Evolutionary conservation across 2,329 filamentous ascomycete species (phyloP).

Genomic region (Penicillium hesseltinei): DNA sequence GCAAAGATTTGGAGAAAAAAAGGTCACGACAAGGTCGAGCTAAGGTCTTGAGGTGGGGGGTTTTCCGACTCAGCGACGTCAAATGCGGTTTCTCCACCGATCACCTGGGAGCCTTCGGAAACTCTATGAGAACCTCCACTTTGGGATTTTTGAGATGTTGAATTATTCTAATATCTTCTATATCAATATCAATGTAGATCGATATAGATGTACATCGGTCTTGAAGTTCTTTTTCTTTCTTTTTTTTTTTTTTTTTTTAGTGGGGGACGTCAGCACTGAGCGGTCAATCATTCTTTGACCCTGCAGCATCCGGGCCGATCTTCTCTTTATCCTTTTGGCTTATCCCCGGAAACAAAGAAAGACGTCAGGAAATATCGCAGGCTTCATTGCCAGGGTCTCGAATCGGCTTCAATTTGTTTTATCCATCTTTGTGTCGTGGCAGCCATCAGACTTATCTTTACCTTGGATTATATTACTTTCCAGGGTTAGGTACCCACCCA

Average conservation of each 20-base stretch:
- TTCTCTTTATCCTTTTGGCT: neutral
- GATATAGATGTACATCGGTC: neutral
- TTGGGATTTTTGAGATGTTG: conserved; percentile 2
- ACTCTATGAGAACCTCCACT: conserved; percentile 22
- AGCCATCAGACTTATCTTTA: neutral
- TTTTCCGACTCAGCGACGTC: conserved; percentile 33
- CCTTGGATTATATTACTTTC: neutral
- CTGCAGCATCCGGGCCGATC: conserved; percentile 6
- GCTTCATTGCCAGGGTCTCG: neutral
- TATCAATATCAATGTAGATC: neutral
- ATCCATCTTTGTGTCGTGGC: neutral
- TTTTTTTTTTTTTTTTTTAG: neutral
- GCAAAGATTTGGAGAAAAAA: conserved; percentile 6
- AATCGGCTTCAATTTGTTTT: neutral
- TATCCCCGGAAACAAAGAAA: conserved; percentile 6
- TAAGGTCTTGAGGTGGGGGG: conserved; percentile 26
- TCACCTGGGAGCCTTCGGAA: conserved; percentile 29
- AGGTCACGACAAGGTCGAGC: conserved; percentile 12
- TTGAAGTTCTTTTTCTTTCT: neutral
- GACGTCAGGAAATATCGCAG: neutral
- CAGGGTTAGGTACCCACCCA: neutral
- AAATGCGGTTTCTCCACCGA: conserved; percentile 36
- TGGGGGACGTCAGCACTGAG: conserved; percentile 7
- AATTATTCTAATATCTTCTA: neutral
- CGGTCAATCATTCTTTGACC: conserved; percentile 13